Evolutionary conservation across 495 filamentous ascomycete genomes (phyloP), one percentile per base, ranked within the genome.

Genomic region (Tuber aestivum): DNA sequence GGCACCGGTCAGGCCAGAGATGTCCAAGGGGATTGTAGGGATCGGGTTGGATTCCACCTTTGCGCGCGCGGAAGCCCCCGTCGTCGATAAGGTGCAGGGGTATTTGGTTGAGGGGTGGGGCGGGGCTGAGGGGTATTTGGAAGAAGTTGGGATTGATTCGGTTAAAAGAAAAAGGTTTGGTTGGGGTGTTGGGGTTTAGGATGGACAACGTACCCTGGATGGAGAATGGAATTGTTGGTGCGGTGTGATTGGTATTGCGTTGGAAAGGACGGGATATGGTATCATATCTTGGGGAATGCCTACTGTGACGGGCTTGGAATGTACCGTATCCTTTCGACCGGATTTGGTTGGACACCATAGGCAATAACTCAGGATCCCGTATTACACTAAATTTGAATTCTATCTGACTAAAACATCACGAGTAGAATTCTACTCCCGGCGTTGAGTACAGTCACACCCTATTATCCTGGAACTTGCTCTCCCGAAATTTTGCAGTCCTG

Each of bases 1-100:
- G 7, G 80, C 85, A 32, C 83, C 87, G 20, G 91, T 93, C 82
- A 86, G 85, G 74, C 88, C 89, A 71, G 85, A 87, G 80, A 86
- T 91, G 65, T 82, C 94, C 77, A 84, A 84, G 70, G 93, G 95
- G 85, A 90, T 95, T 73, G 78, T 85, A 16, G 85, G 86, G 38
- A 87, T 95, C 71, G 92, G 93, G 0, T 83, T 97, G 37, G 84
- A 87, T 1, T 89, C 90, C 68, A 88, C 89, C 0, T 97, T 93
- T 86, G 90, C 88, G 6, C 86, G 85, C 41, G 90, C 90, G 81
- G 87, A 91, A 8, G 80, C 78, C 0, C 87, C 86, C 4, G 89
- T 92, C 79, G 88, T 91, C 14, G 68, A 75, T 35, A 82, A 83
- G 68, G 85, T 92, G 1, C 80, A 82, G 12, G 72, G 56, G 20